Percentiles rank a stretch among this genome's conserved stretches.
Evolutionary conservation across 805 yeast species (phyloP).

Genomic region (Kurtzmaniella cleridarum): DNA sequence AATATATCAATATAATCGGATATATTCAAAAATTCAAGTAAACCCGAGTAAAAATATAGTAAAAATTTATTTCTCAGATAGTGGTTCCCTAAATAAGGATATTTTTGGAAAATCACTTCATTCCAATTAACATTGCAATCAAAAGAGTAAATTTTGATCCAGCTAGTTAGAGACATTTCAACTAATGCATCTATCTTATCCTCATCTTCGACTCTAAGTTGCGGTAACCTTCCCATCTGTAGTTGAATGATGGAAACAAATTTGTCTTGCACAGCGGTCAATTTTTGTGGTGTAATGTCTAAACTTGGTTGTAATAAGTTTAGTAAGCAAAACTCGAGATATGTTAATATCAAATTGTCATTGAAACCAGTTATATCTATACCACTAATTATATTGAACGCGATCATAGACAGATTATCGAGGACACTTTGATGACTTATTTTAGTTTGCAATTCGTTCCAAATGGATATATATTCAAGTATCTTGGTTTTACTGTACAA

Average conservation of each 20-base stretch:
- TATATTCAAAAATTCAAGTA: conserved; percentile 16
- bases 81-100: conserved; percentile 34
- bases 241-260: conserved; percentile 13
- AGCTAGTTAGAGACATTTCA: conserved; percentile 23
- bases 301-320: no score
- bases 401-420: no score
- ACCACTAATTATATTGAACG: no score
- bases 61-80: conserved; percentile 31
- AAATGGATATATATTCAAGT: neutral
- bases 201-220: conserved; percentile 18
- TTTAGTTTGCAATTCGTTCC: neutral
- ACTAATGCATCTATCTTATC: conserved; percentile 14
- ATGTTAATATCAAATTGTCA: no score
- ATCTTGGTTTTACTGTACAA: conserved; percentile 4
- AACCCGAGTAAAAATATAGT: conserved; percentile 21
- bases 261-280: conserved; percentile 2
- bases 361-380: no score
- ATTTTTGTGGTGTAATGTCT: no score
- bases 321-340: no score
- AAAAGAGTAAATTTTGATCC: conserved; percentile 19
- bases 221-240: conserved; percentile 33
- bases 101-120: conserved; percentile 29
- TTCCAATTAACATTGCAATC: conserved; percentile 27
- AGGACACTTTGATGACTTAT: no score
- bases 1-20: conserved; percentile 18